Evolutionary conservation across 2,329 filamentous ascomycete genomes (phyloP), one percentile per base, ranked within the genome.

Genomic region (Pseudogymnoascus sp.): DNA sequence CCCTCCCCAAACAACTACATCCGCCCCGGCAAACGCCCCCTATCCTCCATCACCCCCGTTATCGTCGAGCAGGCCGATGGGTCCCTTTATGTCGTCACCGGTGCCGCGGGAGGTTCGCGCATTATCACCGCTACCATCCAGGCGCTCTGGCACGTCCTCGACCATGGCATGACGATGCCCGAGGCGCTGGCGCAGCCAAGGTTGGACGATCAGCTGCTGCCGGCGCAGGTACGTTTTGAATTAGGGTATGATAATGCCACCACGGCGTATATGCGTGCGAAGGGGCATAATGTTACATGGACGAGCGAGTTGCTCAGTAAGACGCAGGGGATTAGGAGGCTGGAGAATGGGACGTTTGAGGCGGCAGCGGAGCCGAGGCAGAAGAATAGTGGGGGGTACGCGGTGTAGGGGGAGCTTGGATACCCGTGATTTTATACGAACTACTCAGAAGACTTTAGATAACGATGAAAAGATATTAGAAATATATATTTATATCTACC

Each of bases 41-140:
- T 97, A 3, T 92, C 88, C 1, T 92, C 88, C 64, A 92, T 94
- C 67, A 86, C 88, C 0, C 91, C 92, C 3, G 79, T 90, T 61
- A 92, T 95, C 59, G 83, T 87, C 65, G 89, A 92, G 68, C 76
- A 81, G 28, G 76, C 81, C 1, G 85, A 87, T 67, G 82, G 84
- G 16, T 80, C 77, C 1, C 79, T 95, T 1, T 87, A 86, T 70
- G 83, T 89, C 61, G 77, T 85, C 60, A 81, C 89, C 6, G 90
- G 90, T 39, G 87, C 90, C 0, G 90, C 91, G 0, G 92, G 92
- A 33, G 92, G 91, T 2, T 89, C 85, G 18, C 82, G 89, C 28
- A 96, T 96, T 76, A 90, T 92, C 70, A 93, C 90, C 0, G 77
- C 88, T 2, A 92, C 88, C 0, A 80, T 90, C 6, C 89, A 91